Evolutionary conservation across 2,329 filamentous ascomycete genomes (phyloP), one percentile per base, ranked within the genome.

Genomic region (Ophiostoma quercus): DNA sequence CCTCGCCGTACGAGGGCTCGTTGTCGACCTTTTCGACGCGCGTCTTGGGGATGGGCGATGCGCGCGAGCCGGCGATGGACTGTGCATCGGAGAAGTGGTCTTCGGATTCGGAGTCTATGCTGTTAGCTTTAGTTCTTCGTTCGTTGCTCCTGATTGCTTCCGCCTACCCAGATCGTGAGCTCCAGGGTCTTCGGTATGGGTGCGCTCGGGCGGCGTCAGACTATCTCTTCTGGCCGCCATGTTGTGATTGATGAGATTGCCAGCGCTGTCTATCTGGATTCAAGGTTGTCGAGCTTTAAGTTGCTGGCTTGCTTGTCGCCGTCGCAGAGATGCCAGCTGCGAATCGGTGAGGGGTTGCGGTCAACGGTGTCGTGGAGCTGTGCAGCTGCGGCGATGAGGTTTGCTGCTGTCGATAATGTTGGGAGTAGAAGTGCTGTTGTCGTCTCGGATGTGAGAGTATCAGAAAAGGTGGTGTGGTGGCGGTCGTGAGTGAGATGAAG

Each of bases 31-130:
- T 86, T 76, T 88, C 85, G 43, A 88, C 82, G 69, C 85, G 79
- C 32, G 85, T 87, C 72, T 80, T 83, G n/a, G 86, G 87, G 69
- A 88, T 83, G 25, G 86, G 84, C 16, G 84, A 85, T 72, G 76
- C 78, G 57, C 77, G 70, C 37, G 79, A 9, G 75, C 78, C 71
- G 76, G 81, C 70, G 32, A 78, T 83, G 43, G 87, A 88, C 69
- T 85, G 85, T 43, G 88, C 88, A 76, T 90, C 88, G 67, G 86
- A 89, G 78, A 89, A 90, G 79, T 90, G 88, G 74, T 90, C 88
- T 65, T 90, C 88, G 37, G 87, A 89, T 72, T 90, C 88, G 67
- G 87, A 82, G 71, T 85, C 84, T 79, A 77, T 11, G 22, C 62
- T 32, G 77, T 29, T 14, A 67, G 47, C 54, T 43, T 71, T 73